Evolutionary conservation across 2,329 filamentous ascomycete species (phyloP).

Genomic region (Clarireedia sp.): DNA sequence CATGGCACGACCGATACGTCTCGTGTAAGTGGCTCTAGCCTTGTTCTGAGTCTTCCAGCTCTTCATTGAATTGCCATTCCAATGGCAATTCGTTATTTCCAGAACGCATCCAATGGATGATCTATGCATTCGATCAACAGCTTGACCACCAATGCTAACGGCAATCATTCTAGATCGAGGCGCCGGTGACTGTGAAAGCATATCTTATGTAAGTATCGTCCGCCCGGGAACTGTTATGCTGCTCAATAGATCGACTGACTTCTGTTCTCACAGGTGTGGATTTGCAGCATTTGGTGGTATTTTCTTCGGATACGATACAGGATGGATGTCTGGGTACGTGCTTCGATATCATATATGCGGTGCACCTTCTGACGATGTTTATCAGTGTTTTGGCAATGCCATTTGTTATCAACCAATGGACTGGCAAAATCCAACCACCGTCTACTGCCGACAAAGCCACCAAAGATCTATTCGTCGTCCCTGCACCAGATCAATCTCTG

Average conservation of each 20-base stretch:
- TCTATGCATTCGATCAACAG: too few relatives aligned
- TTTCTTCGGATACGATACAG: conserved; percentile 61
- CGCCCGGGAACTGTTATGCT: too few relatives aligned
- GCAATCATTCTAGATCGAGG: conserved; percentile 41
- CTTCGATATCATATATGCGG: too few relatives aligned
- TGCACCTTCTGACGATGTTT: too few relatives aligned
- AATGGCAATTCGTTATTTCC: not conserved
- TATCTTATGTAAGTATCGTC: conserved; percentile 42
- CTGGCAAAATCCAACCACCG: too few relatives aligned
- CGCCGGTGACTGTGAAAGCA: conserved; percentile 60
- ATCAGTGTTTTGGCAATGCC: conserved; percentile 5
- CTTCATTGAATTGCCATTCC: not conserved
- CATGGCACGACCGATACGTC: conserved; percentile 11
- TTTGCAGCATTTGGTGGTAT: conserved; percentile 61
- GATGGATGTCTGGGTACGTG: conserved; percentile 55
- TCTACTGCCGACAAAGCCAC: not conserved
- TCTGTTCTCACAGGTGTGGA: conserved; percentile 37
- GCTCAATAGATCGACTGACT: too few relatives aligned
- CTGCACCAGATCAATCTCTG: conserved; percentile 45
- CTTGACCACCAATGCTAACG: too few relatives aligned
- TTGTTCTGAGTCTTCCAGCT: not conserved
- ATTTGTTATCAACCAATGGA: too few relatives aligned
- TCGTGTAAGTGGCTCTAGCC: conserved; percentile 5
- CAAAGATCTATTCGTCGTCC: conserved; percentile 29
- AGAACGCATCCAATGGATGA: too few relatives aligned